phyloP scores from a whole-genome alignment of 1,284 basidiomycete genomes.

The Rhodotorula sp. region DNA sequence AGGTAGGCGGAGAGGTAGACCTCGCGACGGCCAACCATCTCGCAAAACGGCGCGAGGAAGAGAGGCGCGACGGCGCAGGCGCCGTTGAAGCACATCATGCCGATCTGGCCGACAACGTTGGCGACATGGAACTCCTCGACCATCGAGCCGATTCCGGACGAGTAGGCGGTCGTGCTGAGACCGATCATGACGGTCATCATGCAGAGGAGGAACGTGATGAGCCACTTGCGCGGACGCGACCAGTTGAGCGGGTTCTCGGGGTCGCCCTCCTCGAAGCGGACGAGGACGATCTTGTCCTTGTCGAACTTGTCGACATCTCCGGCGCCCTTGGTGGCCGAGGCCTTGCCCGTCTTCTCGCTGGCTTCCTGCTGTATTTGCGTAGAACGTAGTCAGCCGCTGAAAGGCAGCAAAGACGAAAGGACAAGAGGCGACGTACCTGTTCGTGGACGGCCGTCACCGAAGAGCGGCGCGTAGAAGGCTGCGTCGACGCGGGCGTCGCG shows the following conservation, averaged over 20 bases:
- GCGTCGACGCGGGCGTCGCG: constrained; percentile 13
- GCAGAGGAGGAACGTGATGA: constrained; percentile 43
- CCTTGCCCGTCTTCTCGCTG: constrained; percentile 8
- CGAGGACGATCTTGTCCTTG: constrained; percentile 37
- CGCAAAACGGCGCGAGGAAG: constrained; percentile 48
- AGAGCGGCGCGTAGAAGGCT: constrained; percentile 27
- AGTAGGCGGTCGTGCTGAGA: constrained; percentile 49
- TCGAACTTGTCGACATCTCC: constrained; percentile 14
- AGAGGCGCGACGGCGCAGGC: constrained; percentile 45
- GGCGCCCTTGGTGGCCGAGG: not conserved
- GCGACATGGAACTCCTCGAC: constrained; percentile 47
- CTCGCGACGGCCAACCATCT: constrained; percentile 48
- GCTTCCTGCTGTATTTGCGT: not conserved
- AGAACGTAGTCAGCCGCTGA: not conserved
- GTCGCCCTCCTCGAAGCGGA: constrained; percentile 43
- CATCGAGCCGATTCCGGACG: constrained; percentile 46
- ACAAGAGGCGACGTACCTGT: not conserved
- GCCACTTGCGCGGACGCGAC: constrained; percentile 32
- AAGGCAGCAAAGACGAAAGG: not conserved
- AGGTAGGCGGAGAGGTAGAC: constrained; percentile 49
- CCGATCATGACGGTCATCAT: constrained; percentile 49
- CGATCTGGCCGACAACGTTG: constrained; percentile 48
- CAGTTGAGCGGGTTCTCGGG: constrained; percentile 38
- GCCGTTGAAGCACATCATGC: constrained; percentile 45
- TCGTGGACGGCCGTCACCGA: constrained; percentile 17